A percentile compares a stretch with the other conserved stretches of the same genome.
phyloP scores from a whole-genome alignment of 805 yeast genomes.

The Cyberlindnera amylophila region DNA sequence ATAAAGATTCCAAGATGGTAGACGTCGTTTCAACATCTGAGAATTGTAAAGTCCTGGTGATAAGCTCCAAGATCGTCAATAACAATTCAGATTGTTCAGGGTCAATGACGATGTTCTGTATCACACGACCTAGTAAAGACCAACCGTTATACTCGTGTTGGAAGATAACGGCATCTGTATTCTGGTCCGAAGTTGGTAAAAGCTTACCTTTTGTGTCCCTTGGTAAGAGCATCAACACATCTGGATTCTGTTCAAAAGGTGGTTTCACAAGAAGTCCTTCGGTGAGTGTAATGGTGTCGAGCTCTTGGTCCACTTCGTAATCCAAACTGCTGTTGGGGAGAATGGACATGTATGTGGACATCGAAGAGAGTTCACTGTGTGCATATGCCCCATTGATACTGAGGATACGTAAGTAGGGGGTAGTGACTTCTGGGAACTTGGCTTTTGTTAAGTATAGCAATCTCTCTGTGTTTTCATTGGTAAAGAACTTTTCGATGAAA shows the following conservation, averaged over 20 bases:
- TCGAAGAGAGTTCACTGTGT: conserved; percentile 49
- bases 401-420: conserved; percentile 58
- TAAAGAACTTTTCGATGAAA: conserved; percentile 37
- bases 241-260: conserved; percentile 48
- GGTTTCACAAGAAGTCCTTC: conserved; percentile 49
- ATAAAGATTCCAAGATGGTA: conserved; percentile 32
- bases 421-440: conserved; percentile 65
- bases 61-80: conserved; percentile 46
- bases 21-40: conserved; percentile 38
- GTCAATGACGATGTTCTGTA: conserved; percentile 50
- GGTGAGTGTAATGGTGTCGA: conserved; percentile 50
- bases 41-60: conserved; percentile 44
- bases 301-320: conserved; percentile 43
- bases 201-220: conserved; percentile 68
- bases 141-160: conserved; percentile 78
- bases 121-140: conserved; percentile 74
- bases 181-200: conserved; percentile 45
- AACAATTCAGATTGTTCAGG: conserved; percentile 39
- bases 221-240: conserved; percentile 42
- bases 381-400: conserved; percentile 67
- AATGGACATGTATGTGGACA: conserved; percentile 60
- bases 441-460: conserved; percentile 50
- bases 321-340: conserved; percentile 35
- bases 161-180: conserved; percentile 53
- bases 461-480: conserved; percentile 31